Base-by-base conservation (phyloP, 2,329 filamentous ascomycete species). In the Botrytis porri region DNA sequence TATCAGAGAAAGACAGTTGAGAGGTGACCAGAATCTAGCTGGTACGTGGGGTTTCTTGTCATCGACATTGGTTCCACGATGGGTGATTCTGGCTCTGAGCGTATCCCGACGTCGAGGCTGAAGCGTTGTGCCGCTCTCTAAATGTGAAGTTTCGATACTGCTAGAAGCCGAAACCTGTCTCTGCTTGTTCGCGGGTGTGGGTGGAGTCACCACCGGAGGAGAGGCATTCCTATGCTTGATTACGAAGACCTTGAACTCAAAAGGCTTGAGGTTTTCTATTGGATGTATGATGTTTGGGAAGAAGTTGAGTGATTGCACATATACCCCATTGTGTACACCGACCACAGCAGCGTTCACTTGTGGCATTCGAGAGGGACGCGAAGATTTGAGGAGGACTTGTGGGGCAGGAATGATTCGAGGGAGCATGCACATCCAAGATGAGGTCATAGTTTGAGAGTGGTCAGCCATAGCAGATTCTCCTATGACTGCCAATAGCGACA, bases 371-470 rank as follows among this genome's bases (percentile, higher is more conserved):
- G 82, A 82, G 12, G 87, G 87, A 4, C 88, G 85, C 35, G 83
- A 82, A 16, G 88, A 84, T 73, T 87, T 88, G 64, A 90, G 82
- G n/a, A 91, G 83, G 64, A 87, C 87, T 80, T 90, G 88, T 0
- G 89, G 88, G 1, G 89, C 89, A 14, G 88, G 89, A 41, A 90
- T 85, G 69, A 90, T 84, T 66, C 88, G 86, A 41, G 89, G 89
- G 5, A 90, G 82, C 57, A 88, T 83, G 76, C 87, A 88, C 48
- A 88, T 83, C 74, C 84, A 83, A 16, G 87, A 88, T n/a, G 88
- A 85, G 3, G 88, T 89, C 75, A 89, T 85, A 69, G 86, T 84
- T 79, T 90, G 88, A 2, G 86, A 82, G 77, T 90, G 88, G 74
- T 87, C 86, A 61, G 85, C 84, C 74, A 90, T 88, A 29, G 86